Conservation (phyloP, 257 asterid genomes). For the Paulownia fortunei region DNA sequence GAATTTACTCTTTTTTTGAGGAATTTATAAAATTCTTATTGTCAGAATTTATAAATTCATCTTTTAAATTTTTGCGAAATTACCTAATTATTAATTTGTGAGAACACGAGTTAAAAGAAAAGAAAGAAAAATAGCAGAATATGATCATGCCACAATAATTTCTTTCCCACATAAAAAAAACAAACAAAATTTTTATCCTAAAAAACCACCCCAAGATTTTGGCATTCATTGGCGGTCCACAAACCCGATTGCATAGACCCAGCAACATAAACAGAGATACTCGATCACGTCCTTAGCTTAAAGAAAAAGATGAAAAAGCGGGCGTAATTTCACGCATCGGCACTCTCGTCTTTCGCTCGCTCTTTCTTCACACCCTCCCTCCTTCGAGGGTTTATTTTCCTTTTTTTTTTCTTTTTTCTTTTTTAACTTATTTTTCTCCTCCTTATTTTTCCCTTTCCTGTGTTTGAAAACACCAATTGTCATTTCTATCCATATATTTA, state of each 20-base stretch:
- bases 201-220: background rate
- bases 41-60: too few species aligned
- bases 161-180: too few species aligned
- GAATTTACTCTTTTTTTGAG: too few species aligned
- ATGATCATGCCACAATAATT: too few species aligned
- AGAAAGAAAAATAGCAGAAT: too few species aligned
- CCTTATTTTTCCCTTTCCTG: background rate
- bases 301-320: constrained; percentile 17
- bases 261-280: background rate
- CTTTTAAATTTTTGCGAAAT: too few species aligned
- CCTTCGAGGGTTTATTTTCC: constrained; percentile 50
- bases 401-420: constrained; percentile 3
- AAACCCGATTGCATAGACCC: constrained; percentile 24
- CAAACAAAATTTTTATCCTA: too few species aligned
- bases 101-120: too few species aligned
- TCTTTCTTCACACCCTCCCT: constrained; percentile 23
- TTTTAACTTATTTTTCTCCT: background rate
- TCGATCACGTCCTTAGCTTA: background rate
- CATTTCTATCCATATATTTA: too few species aligned
- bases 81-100: too few species aligned
- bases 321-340: constrained; percentile 28
- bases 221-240: background rate
- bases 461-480: background rate
- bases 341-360: constrained; percentile 10
- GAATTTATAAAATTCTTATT: too few species aligned